Base-by-base conservation (phyloP, 345 rosid species). In the Hibiscus tridactylites region DNA sequence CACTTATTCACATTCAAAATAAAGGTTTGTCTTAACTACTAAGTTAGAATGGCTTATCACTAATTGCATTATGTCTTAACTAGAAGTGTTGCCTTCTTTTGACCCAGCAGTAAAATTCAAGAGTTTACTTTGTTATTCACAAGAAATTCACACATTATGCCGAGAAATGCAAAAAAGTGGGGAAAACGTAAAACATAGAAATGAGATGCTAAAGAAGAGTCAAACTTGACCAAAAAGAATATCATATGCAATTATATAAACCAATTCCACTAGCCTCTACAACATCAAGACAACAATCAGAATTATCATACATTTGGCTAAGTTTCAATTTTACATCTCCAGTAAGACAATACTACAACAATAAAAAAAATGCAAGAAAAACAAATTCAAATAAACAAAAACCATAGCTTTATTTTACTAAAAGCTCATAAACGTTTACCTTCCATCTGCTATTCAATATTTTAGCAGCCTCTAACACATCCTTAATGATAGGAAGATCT, bases 181-280 rank as follows among this genome's bases (percentile, higher is more conserved):
- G 24, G 1, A 21, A 21, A 21, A 21, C 24, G 24, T 21, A 21
- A 21, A 21, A 21, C 24, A 21, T 4, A 4, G 2, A 16, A 15
- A 28, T 16, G 31, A 26, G 26, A 72, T 37, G 65, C 66, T 62
- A 39, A 19, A 35, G 24, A 7, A 69, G 13, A 29, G 11, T 17
- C 16, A 16, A 47, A 64, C 98, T 91, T 83, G 81, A 26, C 98
- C 92, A 71, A 94, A 90, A 15, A 94, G 88, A 37, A 94, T 80
- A 73, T 88, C 96, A 52, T 90, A 91, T 10, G 90, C 82, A 16
- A 87, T 73, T 61, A 91, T 75, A 78, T 81, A 94, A 16, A 90
- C 64, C 88, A 91, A 84, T 60, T 86, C 89, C 79, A 83, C 84
- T 83, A 88, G 90, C 72, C 83, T 87, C 97, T 94, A 87, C 85